phyloP scores from a whole-genome alignment of 176 grass and related monocot genomes.

The Ensete glaucum region DNA sequence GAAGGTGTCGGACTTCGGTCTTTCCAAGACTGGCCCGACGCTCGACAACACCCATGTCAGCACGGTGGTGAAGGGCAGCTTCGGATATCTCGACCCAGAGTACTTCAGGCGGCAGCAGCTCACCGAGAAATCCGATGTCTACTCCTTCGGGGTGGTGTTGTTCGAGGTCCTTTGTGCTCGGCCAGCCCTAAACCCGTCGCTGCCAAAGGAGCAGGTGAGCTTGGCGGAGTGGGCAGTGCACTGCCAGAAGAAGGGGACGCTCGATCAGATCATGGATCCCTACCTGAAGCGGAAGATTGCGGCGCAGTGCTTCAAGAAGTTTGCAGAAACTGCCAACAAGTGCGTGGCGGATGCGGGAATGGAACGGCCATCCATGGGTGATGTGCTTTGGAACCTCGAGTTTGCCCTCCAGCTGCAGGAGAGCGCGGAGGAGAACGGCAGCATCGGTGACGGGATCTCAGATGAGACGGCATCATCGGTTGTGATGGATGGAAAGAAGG shows the following conservation, averaged over 20 bases:
- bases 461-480: neutral
- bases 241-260: neutral
- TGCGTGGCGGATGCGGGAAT: neutral
- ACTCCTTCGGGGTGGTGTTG: conserved; percentile 69
- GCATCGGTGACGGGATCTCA: neutral
- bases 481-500: too few relatives aligned
- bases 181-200: neutral
- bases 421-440: neutral
- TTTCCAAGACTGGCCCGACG: conserved; percentile 47
- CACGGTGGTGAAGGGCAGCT: conserved; percentile 68
- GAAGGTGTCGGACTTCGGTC: conserved; percentile 65
- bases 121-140: conserved; percentile 23
- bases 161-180: conserved; percentile 61
- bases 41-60: conserved; percentile 65
- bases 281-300: neutral
- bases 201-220: neutral
- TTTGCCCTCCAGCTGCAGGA: neutral
- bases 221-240: conserved; percentile 1
- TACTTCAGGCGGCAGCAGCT: conserved; percentile 57
- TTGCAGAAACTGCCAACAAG: neutral
- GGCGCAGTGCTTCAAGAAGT: conserved; percentile 1
- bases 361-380: neutral
- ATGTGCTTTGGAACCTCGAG: conserved; percentile 3
- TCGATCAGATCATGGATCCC: neutral
- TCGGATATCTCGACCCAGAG: conserved; percentile 69